phyloP scores from a whole-genome alignment of 768 basidiomycete species.

The Amanita rimosa region DNA sequence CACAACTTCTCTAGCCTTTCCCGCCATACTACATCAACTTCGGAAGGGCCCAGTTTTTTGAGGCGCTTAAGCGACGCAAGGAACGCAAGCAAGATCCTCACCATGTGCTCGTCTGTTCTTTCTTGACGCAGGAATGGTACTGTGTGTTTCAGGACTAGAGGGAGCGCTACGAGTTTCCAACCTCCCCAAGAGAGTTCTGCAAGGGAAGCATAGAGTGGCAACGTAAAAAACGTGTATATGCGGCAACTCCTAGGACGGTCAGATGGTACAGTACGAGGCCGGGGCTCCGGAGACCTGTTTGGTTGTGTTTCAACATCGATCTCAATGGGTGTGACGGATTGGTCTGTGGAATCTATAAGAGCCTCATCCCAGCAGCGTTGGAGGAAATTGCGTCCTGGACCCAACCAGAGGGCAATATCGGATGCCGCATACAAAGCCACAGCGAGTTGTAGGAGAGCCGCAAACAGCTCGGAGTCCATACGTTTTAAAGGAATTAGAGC shows the following conservation, averaged over 20 bases:
- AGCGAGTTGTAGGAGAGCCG: constrained; percentile 26
- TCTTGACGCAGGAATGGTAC: not conserved
- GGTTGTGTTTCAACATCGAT: not conserved
- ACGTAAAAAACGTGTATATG: constrained; percentile 24
- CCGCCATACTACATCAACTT: constrained; percentile 51
- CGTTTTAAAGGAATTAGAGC: not conserved
- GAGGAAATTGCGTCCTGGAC: constrained; percentile 44
- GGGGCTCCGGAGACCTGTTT: not conserved
- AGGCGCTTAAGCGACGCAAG: constrained; percentile 34
- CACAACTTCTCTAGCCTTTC: constrained; percentile 41
- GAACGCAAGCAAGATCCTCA: constrained; percentile 31
- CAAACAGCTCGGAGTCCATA: constrained; percentile 17
- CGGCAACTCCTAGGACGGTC: not conserved
- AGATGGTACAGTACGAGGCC: constrained; percentile 4
- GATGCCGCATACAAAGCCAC: constrained; percentile 28
- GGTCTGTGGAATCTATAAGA: not conserved
- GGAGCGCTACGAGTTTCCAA: constrained; percentile 61
- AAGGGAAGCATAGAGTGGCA: constrained; percentile 48
- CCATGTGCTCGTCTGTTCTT: constrained; percentile 26
- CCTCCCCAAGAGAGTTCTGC: constrained; percentile 64
- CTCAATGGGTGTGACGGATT: not conserved
- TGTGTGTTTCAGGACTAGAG: constrained; percentile 40
- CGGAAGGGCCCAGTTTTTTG: constrained; percentile 34
- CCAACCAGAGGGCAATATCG: constrained; percentile 39
- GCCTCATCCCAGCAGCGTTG: constrained; percentile 32